A percentile compares a stretch with the other conserved stretches of the same genome.
These are phyloP conservation scores for Wickerhamiella allomyrinae DNA, from an alignment of 805 yeast species.

Conservation along the genomic window DNA sequence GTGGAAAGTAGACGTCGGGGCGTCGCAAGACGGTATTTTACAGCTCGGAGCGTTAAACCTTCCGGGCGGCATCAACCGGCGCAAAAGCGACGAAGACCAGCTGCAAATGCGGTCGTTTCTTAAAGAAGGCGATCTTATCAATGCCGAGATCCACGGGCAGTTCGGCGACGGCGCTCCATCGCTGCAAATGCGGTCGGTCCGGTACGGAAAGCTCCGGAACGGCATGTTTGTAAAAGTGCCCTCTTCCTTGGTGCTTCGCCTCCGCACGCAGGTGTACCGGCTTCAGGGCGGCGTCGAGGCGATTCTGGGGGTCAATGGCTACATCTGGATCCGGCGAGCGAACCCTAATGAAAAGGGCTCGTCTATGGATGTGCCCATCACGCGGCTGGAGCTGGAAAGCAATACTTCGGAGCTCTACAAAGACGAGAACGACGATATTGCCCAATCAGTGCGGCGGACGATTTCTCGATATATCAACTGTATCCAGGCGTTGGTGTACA, in stretches of 20 bases:
- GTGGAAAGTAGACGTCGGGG: slow-evolving; percentile 96
- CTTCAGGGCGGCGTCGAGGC: slow-evolving; percentile 91
- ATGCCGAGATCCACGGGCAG: slow-evolving; percentile 88
- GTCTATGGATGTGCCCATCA: slow-evolving; percentile 39
- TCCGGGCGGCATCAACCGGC: slow-evolving; percentile 91
- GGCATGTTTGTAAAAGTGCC: slow-evolving; percentile 78
- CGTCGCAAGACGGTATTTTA: slow-evolving; percentile 80
- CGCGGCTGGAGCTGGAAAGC: slow-evolving; percentile 74
- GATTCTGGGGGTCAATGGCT: slow-evolving; percentile 90
- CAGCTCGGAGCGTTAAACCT: slow-evolving; percentile 91
- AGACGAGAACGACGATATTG: slow-evolving; percentile 67
- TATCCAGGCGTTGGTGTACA: slow-evolving; percentile 62
- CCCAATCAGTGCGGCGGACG: slow-evolving; percentile 46
- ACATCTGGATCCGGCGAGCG: slow-evolving; percentile 69
- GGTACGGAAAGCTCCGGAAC: slow-evolving; percentile 88
- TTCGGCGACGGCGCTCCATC: slow-evolving; percentile 87
- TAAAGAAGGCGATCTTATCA: slow-evolving; percentile 89
- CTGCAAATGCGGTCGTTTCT: slow-evolving; percentile 86
- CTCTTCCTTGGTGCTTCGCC: slow-evolving; percentile 63
- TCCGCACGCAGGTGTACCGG: slow-evolving; percentile 74
- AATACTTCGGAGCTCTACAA: slow-evolving; percentile 91
- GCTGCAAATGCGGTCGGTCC: slow-evolving; percentile 84
- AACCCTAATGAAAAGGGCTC: slow-evolving; percentile 20
- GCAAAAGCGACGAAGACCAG: slow-evolving; percentile 92
- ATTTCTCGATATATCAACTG: slow-evolving; percentile 80